A percentile compares a stretch with the other conserved stretches of the same genome.
Conservation (phyloP, 148 eudicot genomes). For the Camellia lanceoleosa region DNA sequence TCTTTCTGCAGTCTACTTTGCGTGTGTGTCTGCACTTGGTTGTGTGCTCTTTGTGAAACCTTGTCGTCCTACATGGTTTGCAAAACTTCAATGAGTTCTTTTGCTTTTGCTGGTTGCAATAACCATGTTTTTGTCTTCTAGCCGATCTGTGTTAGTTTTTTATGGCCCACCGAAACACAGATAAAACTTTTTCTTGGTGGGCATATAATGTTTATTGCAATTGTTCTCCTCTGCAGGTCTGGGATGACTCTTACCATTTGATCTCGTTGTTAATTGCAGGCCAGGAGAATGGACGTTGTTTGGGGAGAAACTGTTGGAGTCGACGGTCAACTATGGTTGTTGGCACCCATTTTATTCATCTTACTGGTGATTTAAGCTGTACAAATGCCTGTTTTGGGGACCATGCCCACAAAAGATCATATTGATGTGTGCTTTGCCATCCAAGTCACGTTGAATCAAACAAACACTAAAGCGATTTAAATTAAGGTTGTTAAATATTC, state of each 20-base stretch:
- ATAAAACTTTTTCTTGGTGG: background rate
- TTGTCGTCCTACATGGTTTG: background rate
- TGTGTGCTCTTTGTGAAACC: background rate
- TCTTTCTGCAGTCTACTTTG: conserved; percentile 1
- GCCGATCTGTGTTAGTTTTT: background rate
- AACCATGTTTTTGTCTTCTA: background rate
- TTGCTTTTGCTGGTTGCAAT: background rate
- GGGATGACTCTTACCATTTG: background rate
- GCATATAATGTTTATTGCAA: background rate
- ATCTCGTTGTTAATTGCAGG: conserved; percentile 28
- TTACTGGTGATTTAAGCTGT: conserved; percentile 38
- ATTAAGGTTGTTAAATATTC: no score
- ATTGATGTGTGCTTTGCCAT: no score
- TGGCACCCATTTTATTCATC: conserved; percentile 47
- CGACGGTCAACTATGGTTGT: conserved; percentile 47
- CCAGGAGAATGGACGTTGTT: conserved; percentile 63
- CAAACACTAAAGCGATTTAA: no score
- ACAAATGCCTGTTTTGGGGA: background rate
- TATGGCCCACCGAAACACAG: background rate
- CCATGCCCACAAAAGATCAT: background rate
- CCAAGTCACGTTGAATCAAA: no score
- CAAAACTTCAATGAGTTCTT: background rate
- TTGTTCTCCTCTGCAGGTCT: background rate
- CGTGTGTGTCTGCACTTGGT: background rate
- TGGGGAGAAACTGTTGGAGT: conserved; percentile 76